Evolutionary conservation across 208 protist genomes (phyloP), one percentile per base, ranked within the genome.

Genomic region (Phytomonas sp.): DNA sequence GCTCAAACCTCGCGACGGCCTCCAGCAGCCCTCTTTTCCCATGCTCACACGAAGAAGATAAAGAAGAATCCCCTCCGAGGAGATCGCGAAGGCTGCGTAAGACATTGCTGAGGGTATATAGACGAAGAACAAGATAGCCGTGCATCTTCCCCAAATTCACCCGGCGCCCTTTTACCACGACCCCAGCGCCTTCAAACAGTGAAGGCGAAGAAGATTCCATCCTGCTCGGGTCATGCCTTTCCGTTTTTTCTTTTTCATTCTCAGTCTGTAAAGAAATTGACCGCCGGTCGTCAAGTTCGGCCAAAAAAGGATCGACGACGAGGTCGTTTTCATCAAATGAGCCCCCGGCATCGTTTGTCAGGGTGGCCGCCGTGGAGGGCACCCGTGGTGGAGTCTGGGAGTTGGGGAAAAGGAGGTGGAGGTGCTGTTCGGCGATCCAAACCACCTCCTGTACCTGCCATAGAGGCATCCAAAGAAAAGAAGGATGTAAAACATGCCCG

Each of bases 391-490:
- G 8, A 37, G 70, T 23, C 12, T 36, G 11, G 67, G 31, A 11
- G 0, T 69, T 2, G n/a, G 0, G 29, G 19, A 59, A 61, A 26
- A 91, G 60, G 0, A 88, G 65, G n/a, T 83, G 32, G 0, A 76
- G 78, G 62, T 85, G 78, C 16, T 82, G 68, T 4, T 37, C 32
- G 4, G 91, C 36, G 4, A 91, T 60, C 59, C 82, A 87, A 12
- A 91, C 34, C 6, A 94, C 10, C 72, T 94, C 86, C 76, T 94
- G 87, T 63, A 87, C 69, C 68, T 89, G 81, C 31, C 69, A 72
- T 60, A 94, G 76, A 36, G 89, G 89, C 89, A 94, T 94, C 85
- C 84, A 94, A 40, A 92, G 61, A 64, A 92, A 71, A 1, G 77
- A 88, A 7, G 89, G 87, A 66, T 88, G 81, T 73, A 77, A 42